Evolutionary conservation across 441 rosid species (phyloP).

Genomic region (Lepidium campestre): DNA sequence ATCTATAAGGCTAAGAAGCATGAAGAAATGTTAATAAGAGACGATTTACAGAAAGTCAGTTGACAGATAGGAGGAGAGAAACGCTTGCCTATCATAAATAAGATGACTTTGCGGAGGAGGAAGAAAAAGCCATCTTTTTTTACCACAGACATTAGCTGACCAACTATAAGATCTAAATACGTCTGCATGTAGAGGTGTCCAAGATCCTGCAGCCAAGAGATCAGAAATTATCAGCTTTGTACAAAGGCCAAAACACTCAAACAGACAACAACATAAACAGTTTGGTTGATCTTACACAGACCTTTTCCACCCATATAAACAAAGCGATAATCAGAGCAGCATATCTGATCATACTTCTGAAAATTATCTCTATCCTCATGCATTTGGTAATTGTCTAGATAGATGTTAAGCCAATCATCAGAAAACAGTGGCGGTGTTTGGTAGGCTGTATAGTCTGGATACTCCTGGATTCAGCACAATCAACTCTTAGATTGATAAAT

Average conservation of each 20-base stretch:
- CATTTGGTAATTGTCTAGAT: constrained; percentile 68
- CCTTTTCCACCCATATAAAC: constrained; percentile 98
- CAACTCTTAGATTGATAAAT: background rate
- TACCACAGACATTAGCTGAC: constrained; percentile 95
- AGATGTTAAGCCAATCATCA: constrained; percentile 94
- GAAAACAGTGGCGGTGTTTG: constrained; percentile 51
- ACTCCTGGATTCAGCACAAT: constrained; percentile 52
- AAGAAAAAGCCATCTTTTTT: constrained; percentile 79
- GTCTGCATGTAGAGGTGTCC: constrained; percentile 98
- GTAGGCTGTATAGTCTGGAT: constrained; percentile 76
- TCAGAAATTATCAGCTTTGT: background rate
- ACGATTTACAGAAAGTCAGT: background rate
- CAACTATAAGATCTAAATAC: constrained; percentile 94
- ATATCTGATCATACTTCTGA: constrained; percentile 52
- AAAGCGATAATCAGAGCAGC: constrained; percentile 94
- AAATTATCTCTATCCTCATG: constrained; percentile 47
- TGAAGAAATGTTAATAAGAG: background rate
- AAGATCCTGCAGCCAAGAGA: constrained; percentile 61
- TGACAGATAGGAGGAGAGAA: background rate
- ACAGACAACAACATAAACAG: background rate
- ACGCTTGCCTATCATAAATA: constrained; percentile 68
- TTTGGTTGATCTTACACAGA: constrained; percentile 22
- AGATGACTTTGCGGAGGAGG: constrained; percentile 68
- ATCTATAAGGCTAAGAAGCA: background rate
- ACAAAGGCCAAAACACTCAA: background rate